Evolutionary conservation across 371 early-diverging fungal species (phyloP), one percentile per base, ranked within the genome.

Genomic region (Dinochytrium kinnereticum): DNA sequence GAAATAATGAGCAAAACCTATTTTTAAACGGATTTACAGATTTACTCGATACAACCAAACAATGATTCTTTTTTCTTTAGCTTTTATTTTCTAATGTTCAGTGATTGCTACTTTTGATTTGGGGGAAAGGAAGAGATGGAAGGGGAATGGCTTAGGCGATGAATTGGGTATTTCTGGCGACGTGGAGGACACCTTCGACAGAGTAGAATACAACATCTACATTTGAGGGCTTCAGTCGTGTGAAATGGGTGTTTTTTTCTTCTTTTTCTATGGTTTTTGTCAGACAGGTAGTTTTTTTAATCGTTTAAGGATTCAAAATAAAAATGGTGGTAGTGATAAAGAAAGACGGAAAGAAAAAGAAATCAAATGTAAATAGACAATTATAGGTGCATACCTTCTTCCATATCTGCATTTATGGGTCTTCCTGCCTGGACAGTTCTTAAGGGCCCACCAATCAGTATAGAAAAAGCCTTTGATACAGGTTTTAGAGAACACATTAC

Each of bases 361-460:
- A n/a, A n/a, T n/a, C n/a, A n/a, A n/a, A n/a, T n/a, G n/a, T n/a
- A n/a, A n/a, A n/a, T n/a, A n/a, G n/a, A n/a, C n/a, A n/a, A n/a
- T n/a, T n/a, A n/a, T n/a, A n/a, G n/a, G n/a, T n/a, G n/a, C n/a
- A n/a, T n/a, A n/a, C n/a, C n/a, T n/a, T n/a, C n/a, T n/a, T n/a
- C n/a, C n/a, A n/a, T n/a, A n/a, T n/a, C n/a, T n/a, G n/a, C n/a
- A n/a, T n/a, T n/a, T n/a, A n/a, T n/a, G n/a, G n/a, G n/a, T n/a
- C n/a, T n/a, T n/a, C n/a, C n/a, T n/a, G 34, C 67, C 26, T 73
- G 21, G 3, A 80, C 66, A n/a, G 53, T 33, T 3, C 66, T 69
- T 15, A 73, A 37, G 10, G 80, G 77, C 0, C 82, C 85, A 15
- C 82, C 82, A 15, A 82, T 13, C n/a, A 84, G 69, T 19, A 64